phyloP scores from a whole-genome alignment of 306 rosid genomes.

The Cicer yamashitae region DNA sequence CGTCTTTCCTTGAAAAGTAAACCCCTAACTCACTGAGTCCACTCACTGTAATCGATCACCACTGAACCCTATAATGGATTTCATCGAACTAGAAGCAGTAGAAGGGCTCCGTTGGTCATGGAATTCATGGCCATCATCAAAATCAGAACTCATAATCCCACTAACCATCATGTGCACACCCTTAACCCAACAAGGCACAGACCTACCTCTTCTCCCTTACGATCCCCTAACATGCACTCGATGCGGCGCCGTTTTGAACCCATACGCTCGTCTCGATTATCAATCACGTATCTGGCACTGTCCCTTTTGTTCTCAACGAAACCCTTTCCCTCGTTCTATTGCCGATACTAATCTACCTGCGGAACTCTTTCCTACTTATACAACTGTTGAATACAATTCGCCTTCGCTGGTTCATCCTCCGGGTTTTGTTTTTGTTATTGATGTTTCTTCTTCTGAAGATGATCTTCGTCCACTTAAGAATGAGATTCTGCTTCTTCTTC shows the following conservation, averaged over 20 bases:
- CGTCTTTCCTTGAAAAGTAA: background rate
- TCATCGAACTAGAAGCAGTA: slow-evolving; percentile 81
- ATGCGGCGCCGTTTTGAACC: slow-evolving; percentile 82
- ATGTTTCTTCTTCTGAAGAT: slow-evolving; percentile 55
- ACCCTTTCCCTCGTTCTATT: slow-evolving; percentile 74
- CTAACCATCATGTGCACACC: slow-evolving; percentile 82
- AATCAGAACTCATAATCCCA: slow-evolving; percentile 71
- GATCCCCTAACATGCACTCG: slow-evolving; percentile 70
- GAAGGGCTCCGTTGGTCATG: slow-evolving; percentile 98
- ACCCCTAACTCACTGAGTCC: background rate
- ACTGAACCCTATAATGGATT: slow-evolving; percentile 56
- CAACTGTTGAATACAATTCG: slow-evolving; percentile 68
- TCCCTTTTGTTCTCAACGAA: slow-evolving; percentile 72
- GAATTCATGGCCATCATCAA: slow-evolving; percentile 86
- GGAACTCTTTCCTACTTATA: slow-evolving; percentile 89
- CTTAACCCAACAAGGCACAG: slow-evolving; percentile 57
- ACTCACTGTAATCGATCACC: background rate
- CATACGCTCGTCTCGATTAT: slow-evolving; percentile 88
- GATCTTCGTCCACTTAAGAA: slow-evolving; percentile 74
- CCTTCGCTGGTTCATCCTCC: slow-evolving; percentile 3
- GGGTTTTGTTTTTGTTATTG: slow-evolving; percentile 72
- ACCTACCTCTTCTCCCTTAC: slow-evolving; percentile 80
- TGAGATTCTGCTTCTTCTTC: slow-evolving; percentile 64
- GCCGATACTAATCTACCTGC: slow-evolving; percentile 90
- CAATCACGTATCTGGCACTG: slow-evolving; percentile 88